Conservation (phyloP, 306 rosid species). For the Quercus mongolica region DNA sequence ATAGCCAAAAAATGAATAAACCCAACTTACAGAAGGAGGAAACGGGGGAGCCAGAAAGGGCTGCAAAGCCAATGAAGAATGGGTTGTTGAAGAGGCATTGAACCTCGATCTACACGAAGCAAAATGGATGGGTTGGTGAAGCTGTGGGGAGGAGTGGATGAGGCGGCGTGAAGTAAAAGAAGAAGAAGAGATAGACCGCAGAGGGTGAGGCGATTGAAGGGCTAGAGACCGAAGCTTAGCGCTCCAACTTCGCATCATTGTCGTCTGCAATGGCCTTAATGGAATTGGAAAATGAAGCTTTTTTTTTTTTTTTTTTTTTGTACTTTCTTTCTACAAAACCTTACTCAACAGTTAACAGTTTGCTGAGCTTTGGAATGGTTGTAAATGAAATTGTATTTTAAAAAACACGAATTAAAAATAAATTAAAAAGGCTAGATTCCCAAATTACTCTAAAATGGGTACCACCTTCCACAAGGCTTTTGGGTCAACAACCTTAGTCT, state of each 20-base stretch:
- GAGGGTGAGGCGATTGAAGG: conserved; percentile 33
- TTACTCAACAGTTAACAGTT: too few species aligned
- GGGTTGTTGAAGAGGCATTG: conserved; percentile 26
- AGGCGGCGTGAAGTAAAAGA: conserved; percentile 37
- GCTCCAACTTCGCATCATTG: conserved; percentile 56
- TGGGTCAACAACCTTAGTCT: too few species aligned
- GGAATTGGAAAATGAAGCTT: neutral
- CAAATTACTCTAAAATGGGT: too few species aligned
- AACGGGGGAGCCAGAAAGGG: conserved; percentile 30
- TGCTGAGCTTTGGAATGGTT: too few species aligned
- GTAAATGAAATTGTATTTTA: too few species aligned
- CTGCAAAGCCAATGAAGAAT: conserved; percentile 26
- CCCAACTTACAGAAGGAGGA: conserved; percentile 55
- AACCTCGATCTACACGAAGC: conserved; percentile 35
- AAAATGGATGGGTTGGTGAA: conserved; percentile 35
- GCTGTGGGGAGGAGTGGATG: conserved; percentile 43
- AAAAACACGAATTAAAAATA: too few species aligned
- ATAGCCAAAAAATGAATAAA: neutral
- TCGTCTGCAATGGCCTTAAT: conserved; percentile 15
- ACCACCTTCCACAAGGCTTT: too few species aligned
- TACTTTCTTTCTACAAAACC: neutral
- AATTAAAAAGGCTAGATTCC: too few species aligned
- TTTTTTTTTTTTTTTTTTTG: too few species aligned
- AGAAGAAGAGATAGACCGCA: conserved; percentile 19
- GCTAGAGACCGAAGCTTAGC: conserved; percentile 54